Conservation (phyloP, 495 filamentous ascomycete species). For the Amniculicola lignicola region DNA sequence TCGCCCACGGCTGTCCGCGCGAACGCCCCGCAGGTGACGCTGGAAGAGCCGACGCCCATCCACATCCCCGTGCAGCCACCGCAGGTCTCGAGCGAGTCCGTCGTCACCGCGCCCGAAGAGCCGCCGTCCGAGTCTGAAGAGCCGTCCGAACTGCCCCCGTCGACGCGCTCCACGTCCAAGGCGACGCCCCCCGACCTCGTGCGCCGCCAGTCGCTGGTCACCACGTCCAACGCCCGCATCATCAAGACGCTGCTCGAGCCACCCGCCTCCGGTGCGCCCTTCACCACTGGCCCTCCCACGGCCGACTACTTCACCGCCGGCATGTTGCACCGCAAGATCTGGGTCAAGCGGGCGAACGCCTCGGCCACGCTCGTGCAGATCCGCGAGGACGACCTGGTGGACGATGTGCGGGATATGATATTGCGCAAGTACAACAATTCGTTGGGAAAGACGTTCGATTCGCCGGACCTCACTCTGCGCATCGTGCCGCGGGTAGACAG, state of each 20-base stretch:
- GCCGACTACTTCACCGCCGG: constrained; percentile 36
- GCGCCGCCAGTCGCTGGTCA: constrained; percentile 32
- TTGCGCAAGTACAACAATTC: constrained; percentile 91
- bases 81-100: background rate
- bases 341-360: constrained; percentile 81
- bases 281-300: constrained; percentile 3
- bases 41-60: constrained; percentile 32
- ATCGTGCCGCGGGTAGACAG: constrained; percentile 51
- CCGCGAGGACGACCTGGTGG: constrained; percentile 83
- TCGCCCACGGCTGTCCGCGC: constrained; percentile 8
- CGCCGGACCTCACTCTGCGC: constrained; percentile 76
- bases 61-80: constrained; percentile 8
- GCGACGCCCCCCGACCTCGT: constrained; percentile 17
- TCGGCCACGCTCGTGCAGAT: constrained; percentile 86
- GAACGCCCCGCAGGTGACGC: constrained; percentile 12
- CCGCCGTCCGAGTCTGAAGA: background rate
- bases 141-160: background rate
- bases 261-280: background rate
- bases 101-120: background rate
- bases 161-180: constrained; percentile 5
- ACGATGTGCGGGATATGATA: constrained; percentile 91
- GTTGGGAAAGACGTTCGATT: constrained; percentile 79
- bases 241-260: constrained; percentile 32
- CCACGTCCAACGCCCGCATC: constrained; percentile 31
- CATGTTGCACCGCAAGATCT: constrained; percentile 79